Evolutionary conservation across 495 filamentous ascomycete genomes (phyloP), one percentile per base, ranked within the genome.

Genomic region (Talaromyces trachyspermus): DNA sequence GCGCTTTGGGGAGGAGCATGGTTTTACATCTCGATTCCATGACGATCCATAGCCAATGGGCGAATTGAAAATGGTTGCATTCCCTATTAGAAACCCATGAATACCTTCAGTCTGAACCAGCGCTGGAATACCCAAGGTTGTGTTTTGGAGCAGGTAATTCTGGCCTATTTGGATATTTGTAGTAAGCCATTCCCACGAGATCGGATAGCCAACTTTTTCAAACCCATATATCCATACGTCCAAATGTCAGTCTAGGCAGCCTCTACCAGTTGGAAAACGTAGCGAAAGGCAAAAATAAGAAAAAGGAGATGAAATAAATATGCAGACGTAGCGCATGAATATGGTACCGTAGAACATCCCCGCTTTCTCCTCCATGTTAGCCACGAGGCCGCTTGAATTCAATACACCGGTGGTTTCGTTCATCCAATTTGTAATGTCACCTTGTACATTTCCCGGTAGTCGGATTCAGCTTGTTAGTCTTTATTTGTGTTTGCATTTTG

Each of bases 21-120:
- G 10, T 5, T 24, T 26, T 50, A 68, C 66, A 20, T 65, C 65
- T 2, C 70, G 72, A 45, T 86, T 81, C 54, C 75, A 85, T 4
- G 83, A 80, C 57, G 79, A 84, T 14, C 76, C 81, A 53, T 84
- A 76, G 15, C 66, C 81, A 58, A 87, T 86, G 0, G 83, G 81
- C 3, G 79, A 84, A 55, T 86, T 85, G 71, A 84, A 86, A 40
- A 87, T 85, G 0, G 83, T 85, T 10, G 83, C 83, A 63, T 86
- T 85, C 15, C 72, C 76, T 38, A 82, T 71, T 39, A 86, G 58
- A 43, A 86, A 84, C 0, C 83, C 83, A 52, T 86, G 83, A 42
- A 86, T 83, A 45, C 65, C 72, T 62, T 88, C 84, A 1, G 72
- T 81, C 59, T 86, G 83, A 9, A 84, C 81, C 46, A 85, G 65